These are phyloP conservation scores for Globisporangium okanoganense DNA, from an alignment of 352 stramenopile species.

Conservation along the genomic window DNA sequence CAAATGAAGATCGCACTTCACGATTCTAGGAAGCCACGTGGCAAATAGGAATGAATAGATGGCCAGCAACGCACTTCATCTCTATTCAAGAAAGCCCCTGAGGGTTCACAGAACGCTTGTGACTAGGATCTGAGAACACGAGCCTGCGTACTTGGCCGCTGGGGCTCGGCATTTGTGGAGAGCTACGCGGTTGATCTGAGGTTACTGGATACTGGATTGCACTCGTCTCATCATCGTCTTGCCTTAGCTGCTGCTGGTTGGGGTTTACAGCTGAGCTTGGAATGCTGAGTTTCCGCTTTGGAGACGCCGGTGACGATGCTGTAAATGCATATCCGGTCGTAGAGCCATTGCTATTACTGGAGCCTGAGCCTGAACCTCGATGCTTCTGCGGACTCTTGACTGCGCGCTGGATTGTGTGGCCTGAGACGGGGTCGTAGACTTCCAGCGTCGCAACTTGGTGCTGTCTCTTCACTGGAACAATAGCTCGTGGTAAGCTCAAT, in stretches of 20 bases:
- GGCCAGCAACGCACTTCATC: background rate
- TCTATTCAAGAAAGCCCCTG: background rate
- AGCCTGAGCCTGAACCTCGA: background rate
- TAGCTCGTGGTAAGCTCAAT: background rate
- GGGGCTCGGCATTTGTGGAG: background rate
- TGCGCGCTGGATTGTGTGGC: conserved; percentile 20
- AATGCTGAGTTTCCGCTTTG: background rate
- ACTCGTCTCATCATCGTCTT: no score
- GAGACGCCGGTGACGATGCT: conserved; percentile 4
- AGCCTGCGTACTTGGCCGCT: conserved; percentile 6
- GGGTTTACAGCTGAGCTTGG: background rate
- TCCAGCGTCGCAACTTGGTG: conserved; percentile 12
- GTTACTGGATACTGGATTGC: no score
- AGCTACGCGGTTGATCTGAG: background rate
- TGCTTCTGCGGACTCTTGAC: conserved; percentile 21
- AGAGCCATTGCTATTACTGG: background rate
- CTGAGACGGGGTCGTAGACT: conserved; percentile 46
- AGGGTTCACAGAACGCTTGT: background rate
- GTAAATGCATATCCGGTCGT: background rate
- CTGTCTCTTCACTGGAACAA: background rate
- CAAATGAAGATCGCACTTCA: background rate
- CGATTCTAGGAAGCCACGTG: background rate
- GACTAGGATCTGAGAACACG: conserved; percentile 1
- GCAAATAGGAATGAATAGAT: background rate
- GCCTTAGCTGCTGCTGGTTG: background rate